A percentile compares a stretch with the other conserved stretches of the same genome.
These are phyloP conservation scores for Ceriops decandra DNA, from an alignment of 345 rosid species.

Conservation along the genomic window DNA sequence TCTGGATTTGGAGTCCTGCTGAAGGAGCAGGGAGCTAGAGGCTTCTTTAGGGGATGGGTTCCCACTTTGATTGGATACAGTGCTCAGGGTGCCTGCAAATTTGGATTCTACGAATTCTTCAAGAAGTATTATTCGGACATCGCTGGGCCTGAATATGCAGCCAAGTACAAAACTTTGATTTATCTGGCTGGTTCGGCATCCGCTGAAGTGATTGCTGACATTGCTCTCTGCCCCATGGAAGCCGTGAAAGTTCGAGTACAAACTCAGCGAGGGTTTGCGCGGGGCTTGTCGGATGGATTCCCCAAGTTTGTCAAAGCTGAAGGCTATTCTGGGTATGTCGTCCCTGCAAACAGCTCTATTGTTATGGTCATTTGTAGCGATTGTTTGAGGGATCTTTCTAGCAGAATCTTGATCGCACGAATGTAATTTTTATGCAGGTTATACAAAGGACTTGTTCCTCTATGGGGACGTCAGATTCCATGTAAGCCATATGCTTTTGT, in stretches of 20 bases:
- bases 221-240: conserved; percentile 93
- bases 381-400: not conserved
- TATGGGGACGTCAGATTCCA: conserved; percentile 99
- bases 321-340: conserved; percentile 62
- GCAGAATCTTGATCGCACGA: no score
- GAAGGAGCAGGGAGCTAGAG: conserved; percentile 79
- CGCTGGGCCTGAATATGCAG: conserved; percentile 82
- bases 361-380: not conserved
- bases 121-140: conserved; percentile 94
- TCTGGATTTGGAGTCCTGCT: conserved; percentile 75
- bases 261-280: conserved; percentile 94
- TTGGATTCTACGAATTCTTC: conserved; percentile 78
- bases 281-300: conserved; percentile 82
- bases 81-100: conserved; percentile 94
- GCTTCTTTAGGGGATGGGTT: conserved; percentile 85
- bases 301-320: conserved; percentile 80
- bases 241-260: conserved; percentile 96
- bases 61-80: conserved; percentile 91
- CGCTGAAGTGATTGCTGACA: conserved; percentile 83
- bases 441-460: conserved; percentile 83
- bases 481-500: conserved; percentile 44
- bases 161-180: conserved; percentile 82
- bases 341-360: not conserved
- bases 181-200: conserved; percentile 96
- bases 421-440: conserved; percentile 42